Evolutionary conservation across 768 basidiomycete genomes (phyloP), one percentile per base, ranked within the genome.

Genomic region (Suillus luteus): DNA sequence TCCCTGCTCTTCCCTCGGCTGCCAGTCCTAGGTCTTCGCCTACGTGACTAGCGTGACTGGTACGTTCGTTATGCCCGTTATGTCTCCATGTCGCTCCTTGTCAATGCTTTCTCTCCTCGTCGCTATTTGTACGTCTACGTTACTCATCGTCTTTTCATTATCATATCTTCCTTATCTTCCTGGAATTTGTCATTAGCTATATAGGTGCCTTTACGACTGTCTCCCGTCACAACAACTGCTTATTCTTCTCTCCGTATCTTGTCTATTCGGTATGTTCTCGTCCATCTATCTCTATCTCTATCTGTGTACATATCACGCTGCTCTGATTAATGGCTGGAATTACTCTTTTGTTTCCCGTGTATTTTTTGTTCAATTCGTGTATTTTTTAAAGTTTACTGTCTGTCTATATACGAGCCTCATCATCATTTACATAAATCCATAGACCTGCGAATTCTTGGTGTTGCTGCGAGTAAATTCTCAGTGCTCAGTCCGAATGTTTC

Each of bases 251-350:
- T 54, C 11, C 31, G 12, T 54, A 54, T 54, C 19, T 54, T 54
- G 33, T 54, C 52, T 54, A 54, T 54, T 54, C 19, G 33, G n/a
- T n/a, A 2, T n/a, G 33, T n/a, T 5, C 35, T 35, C 52, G 31
- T 54, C 3, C 52, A 33, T 54, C 11, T 19, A 54, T 35, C 52
- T 54, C 52, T 35, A 54, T 54, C 52, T 54, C 52, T 54, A 54
- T 54, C 52, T 54, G 31, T 54, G 51, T 17, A 31, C 10, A 54
- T 15, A 54, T 54, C 52, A 33, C 52, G 33, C 52, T 11, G 19
- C 52, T 54, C 19, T 54, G 17, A 19, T n/a, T 54, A 35, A 54
- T 54, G 52, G 52, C 52, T 54, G 52, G 52, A 54, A 35, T 54
- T 35, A 12, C 11, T 35, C 5, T n/a, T 33, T 33, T 33, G 6